Evolutionary conservation across 192 early-diverging fungal species (phyloP).

Genomic region (Coemansia sp.): DNA sequence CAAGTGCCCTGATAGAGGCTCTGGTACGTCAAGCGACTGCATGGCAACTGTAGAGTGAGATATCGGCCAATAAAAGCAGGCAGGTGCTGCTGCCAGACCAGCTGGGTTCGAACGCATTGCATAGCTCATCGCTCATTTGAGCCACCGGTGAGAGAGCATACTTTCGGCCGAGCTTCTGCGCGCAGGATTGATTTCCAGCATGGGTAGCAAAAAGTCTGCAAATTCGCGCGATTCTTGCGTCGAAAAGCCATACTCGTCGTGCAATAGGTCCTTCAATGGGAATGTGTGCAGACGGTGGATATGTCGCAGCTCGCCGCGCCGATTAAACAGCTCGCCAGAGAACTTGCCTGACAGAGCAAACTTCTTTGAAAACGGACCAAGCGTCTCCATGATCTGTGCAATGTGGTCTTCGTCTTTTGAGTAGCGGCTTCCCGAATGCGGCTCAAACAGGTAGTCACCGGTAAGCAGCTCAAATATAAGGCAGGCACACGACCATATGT

Average conservation of each 20-base stretch:
- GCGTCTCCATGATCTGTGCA: slow-evolving; percentile 92
- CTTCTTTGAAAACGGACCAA: slow-evolving; percentile 80
- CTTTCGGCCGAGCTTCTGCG: slow-evolving; percentile 58
- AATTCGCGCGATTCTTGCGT: slow-evolving; percentile 70
- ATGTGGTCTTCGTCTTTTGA: slow-evolving; percentile 96
- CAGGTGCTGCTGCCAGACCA: too few species aligned
- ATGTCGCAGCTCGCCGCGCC: slow-evolving; percentile 82
- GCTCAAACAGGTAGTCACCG: slow-evolving; percentile 94
- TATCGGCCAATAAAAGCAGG: too few species aligned
- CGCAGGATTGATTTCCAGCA: slow-evolving; percentile 67
- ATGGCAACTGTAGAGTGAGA: too few species aligned
- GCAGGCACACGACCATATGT: slow-evolving; percentile 94
- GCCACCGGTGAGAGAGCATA: slow-evolving; percentile 64
- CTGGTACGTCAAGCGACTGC: too few species aligned
- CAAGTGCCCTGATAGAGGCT: too few species aligned
- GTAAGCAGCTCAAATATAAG: slow-evolving; percentile 94
- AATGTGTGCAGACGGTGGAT: slow-evolving; percentile 86
- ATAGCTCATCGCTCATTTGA: slow-evolving; percentile 18
- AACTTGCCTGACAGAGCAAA: slow-evolving; percentile 83
- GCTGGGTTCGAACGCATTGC: too few species aligned
- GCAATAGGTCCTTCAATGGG: slow-evolving; percentile 77
- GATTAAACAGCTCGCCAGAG: slow-evolving; percentile 83
- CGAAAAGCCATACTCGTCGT: slow-evolving; percentile 84
- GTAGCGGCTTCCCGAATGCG: slow-evolving; percentile 77
- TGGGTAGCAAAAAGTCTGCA: slow-evolving; percentile 79